These are phyloP conservation scores for Naegleria fowleri DNA, from an alignment of 208 protist genomes.

Conservation along the genomic window DNA sequence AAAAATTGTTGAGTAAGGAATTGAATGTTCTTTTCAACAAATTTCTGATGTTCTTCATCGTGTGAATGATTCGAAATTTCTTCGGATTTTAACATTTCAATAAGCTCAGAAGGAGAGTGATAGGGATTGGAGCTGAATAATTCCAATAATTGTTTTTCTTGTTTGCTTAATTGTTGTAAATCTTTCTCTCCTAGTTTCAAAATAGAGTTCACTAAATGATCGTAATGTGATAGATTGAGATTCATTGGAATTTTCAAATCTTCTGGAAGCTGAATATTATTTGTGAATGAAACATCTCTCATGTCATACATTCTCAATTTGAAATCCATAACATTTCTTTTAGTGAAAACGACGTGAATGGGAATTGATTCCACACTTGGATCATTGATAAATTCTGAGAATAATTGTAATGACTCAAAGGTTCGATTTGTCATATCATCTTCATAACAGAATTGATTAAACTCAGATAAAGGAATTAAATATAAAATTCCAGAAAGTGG, in stretches of 20 bases:
- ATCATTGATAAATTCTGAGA: background rate
- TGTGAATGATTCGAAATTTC: background rate
- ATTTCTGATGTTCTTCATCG: background rate
- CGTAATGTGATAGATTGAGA: background rate
- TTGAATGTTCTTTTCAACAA: background rate
- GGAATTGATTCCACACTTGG: background rate
- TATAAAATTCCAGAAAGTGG: background rate
- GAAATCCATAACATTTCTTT: slow-evolving; percentile 63
- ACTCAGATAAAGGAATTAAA: background rate
- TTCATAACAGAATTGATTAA: slow-evolving; percentile 4
- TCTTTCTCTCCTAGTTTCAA: background rate
- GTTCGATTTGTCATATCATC: slow-evolving; percentile 19
- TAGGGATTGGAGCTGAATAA: background rate
- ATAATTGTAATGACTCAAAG: background rate
- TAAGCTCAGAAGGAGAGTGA: background rate
- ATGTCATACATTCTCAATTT: slow-evolving; percentile 49
- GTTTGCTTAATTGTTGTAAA: background rate
- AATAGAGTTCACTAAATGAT: background rate
- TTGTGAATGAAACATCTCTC: background rate
- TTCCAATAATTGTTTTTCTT: background rate
- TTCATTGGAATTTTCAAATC: background rate
- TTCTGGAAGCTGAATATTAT: background rate
- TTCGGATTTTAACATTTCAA: background rate
- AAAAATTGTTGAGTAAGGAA: background rate
- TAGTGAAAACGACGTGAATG: slow-evolving; percentile 69